These are phyloP conservation scores for Achlya hypogyna DNA, from an alignment of 352 stramenopile genomes.

Conservation along the genomic window DNA sequence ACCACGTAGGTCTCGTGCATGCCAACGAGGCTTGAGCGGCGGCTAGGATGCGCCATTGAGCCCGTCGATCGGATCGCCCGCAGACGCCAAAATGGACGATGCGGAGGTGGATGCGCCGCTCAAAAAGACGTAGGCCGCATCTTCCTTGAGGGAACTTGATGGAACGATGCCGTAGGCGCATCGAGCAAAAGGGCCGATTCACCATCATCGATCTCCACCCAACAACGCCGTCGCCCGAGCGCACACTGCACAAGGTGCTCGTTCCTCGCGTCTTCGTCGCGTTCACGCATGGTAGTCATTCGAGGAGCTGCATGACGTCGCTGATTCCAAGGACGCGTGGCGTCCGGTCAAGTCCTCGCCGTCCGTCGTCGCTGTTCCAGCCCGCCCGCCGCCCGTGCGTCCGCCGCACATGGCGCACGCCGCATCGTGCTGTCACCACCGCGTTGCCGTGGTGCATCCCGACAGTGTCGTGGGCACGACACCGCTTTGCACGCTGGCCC, in stretches of 20 bases:
- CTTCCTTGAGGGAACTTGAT: background rate
- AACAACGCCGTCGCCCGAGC: slow-evolving; percentile 14
- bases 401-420: too few relatives aligned
- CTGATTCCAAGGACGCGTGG: background rate
- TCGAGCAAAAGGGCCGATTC: slow-evolving; percentile 19
- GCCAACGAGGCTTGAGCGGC: background rate
- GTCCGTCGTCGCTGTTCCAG: background rate
- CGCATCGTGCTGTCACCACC: slow-evolving; percentile 1
- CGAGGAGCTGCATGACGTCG: background rate
- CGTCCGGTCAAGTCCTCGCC: background rate
- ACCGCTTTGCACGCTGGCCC: slow-evolving; percentile 5
- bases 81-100: background rate
- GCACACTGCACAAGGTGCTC: background rate
- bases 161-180: slow-evolving; percentile 2
- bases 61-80: background rate
- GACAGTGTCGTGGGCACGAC: background rate
- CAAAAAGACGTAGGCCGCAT: slow-evolving; percentile 4
- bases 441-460: background rate
- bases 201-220: slow-evolving; percentile 19
- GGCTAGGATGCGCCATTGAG: background rate
- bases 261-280: too few relatives aligned
- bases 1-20: background rate
- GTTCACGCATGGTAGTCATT: too few relatives aligned
- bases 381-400: too few relatives aligned
- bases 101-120: background rate